Conservation (phyloP, 2,329 filamentous ascomycete species). For the Gnomoniopsis smithogilvyi region DNA sequence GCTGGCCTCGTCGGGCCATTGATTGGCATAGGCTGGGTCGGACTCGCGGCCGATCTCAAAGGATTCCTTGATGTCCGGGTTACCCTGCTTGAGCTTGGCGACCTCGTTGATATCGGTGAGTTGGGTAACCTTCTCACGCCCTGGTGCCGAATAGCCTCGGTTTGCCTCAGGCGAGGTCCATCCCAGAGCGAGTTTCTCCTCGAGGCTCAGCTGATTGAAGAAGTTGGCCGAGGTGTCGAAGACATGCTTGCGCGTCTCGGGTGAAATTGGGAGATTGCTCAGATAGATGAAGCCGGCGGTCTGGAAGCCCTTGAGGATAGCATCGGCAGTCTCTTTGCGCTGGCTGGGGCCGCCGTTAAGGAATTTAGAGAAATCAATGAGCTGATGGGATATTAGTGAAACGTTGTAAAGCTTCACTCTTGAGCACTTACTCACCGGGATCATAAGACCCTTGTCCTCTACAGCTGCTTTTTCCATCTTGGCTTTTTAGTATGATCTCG, state of each 20-base stretch:
- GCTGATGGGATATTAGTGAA: conserved; percentile 38
- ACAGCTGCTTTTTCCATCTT: conserved; percentile 33
- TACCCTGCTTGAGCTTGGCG: conserved; percentile 52
- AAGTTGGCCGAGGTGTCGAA: conserved; percentile 69
- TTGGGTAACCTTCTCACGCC: conserved; percentile 68
- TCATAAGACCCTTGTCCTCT: conserved; percentile 27
- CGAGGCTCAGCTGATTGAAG: conserved; percentile 58
- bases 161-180: conserved; percentile 74
- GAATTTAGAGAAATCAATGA: conserved; percentile 77
- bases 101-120: conserved; percentile 54
- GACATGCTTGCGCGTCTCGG: conserved; percentile 54
- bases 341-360: conserved; percentile 58
- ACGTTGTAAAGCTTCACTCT: neutral
- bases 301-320: conserved; percentile 77
- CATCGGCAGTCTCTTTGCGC: conserved; percentile 63
- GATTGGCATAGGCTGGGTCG: conserved; percentile 64
- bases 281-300: conserved; percentile 88
- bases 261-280: conserved; percentile 70
- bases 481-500: neutral
- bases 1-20: conserved; percentile 62
- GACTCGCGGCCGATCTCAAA: conserved; percentile 62
- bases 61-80: conserved; percentile 64
- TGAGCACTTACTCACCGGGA: conserved; percentile 22
- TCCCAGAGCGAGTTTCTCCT: conserved; percentile 61
- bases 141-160: conserved; percentile 67